phyloP scores from a whole-genome alignment of 192 early-diverging fungal genomes.

The Lobosporangium transversale region DNA sequence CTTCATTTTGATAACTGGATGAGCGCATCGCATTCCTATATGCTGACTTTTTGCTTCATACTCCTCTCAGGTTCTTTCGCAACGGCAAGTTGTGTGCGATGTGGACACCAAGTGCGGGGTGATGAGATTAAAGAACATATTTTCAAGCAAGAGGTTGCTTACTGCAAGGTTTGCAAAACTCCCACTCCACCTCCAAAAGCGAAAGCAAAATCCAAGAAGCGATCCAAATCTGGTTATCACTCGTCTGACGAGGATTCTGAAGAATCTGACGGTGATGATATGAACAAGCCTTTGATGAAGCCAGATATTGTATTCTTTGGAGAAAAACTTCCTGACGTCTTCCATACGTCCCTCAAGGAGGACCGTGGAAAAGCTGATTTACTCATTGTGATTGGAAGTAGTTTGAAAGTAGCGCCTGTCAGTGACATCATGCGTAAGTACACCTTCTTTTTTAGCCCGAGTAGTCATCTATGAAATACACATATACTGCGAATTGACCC shows the following conservation, averaged over 20 bases:
- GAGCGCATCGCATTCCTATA: neutral
- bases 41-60: neutral
- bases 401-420: slow-evolving; percentile 95
- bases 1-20: no score
- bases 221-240: slow-evolving; percentile 9
- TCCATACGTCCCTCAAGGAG: slow-evolving; percentile 73
- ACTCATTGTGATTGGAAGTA: slow-evolving; percentile 96
- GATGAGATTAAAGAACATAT: slow-evolving; percentile 84
- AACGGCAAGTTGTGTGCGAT: slow-evolving; percentile 91
- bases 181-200: slow-evolving; percentile 24
- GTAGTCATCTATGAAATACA: no score
- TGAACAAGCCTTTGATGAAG: slow-evolving; percentile 78
- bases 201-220: slow-evolving; percentile 20
- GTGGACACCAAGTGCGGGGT: slow-evolving; percentile 80
- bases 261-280: slow-evolving; percentile 47
- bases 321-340: slow-evolving; percentile 88
- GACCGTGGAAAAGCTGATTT: slow-evolving; percentile 87
- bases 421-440: slow-evolving; percentile 83
- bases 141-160: slow-evolving; percentile 77
- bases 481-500: no score
- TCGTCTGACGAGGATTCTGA: slow-evolving; percentile 28
- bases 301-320: slow-evolving; percentile 99
- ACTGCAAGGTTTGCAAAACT: slow-evolving; percentile 76
- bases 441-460: slow-evolving; percentile 4
- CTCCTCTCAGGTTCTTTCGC: slow-evolving; percentile 82